A percentile compares a stretch with the other conserved stretches of the same genome.
These are phyloP conservation scores for Cardamine occulta DNA, from an alignment of 345 rosid species.

Conservation along the genomic window DNA sequence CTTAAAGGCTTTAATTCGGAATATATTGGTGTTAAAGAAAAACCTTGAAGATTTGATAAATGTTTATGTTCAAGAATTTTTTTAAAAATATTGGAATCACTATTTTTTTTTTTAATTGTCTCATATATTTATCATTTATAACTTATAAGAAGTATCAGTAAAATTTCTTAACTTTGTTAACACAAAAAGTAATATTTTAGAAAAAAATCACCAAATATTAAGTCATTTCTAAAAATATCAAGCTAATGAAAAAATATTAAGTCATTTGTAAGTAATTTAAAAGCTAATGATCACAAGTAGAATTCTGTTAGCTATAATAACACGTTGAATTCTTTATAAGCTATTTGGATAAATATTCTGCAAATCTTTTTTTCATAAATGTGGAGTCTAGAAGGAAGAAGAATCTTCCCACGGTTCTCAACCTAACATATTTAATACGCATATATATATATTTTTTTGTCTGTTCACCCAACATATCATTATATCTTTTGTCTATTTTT, in stretches of 20 bases:
- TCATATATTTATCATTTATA: too few relatives aligned
- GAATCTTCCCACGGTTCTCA: constrained; percentile 33
- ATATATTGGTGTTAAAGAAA: too few relatives aligned
- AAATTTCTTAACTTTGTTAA: too few relatives aligned
- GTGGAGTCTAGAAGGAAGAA: constrained; percentile 37
- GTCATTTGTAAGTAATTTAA: neutral
- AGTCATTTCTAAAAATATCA: neutral
- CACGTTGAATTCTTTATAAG: neutral
- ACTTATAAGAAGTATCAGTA: too few relatives aligned
- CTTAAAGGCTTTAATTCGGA: too few relatives aligned
- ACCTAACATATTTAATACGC: constrained; percentile 38
- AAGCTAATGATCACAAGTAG: neutral
- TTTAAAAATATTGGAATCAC: too few relatives aligned
- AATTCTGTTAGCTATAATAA: neutral
- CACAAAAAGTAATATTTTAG: too few relatives aligned
- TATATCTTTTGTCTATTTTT: too few relatives aligned
- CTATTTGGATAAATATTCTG: constrained; percentile 24
- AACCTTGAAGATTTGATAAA: too few relatives aligned
- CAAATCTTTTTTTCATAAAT: constrained; percentile 13
- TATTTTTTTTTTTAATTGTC: too few relatives aligned
- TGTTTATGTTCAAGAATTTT: too few relatives aligned
- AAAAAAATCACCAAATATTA: too few relatives aligned
- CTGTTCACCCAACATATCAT: constrained; percentile 18
- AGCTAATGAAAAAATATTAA: neutral
- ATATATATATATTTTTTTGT: neutral